Base-by-base conservation (phyloP, 2,329 filamentous ascomycete genomes). In the Stagonosporopsis cucurbitacearum region DNA sequence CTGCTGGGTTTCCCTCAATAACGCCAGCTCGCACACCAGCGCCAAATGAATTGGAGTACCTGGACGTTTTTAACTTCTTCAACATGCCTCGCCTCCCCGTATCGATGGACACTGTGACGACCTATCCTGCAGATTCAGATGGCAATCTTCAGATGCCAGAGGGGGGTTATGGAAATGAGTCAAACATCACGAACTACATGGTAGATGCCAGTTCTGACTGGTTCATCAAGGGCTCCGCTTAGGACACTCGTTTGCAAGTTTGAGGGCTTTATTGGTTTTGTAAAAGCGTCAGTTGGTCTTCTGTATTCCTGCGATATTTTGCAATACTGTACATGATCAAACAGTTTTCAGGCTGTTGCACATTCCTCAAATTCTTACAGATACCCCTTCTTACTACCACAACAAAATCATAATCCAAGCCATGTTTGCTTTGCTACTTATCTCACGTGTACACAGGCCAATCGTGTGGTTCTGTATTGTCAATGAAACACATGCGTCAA, bases 11-110 rank as follows among this genome's bases (percentile, higher is more conserved):
- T 19, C 54, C 64, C 6, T 65, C 67, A 12, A 54, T 74, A 15
- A 88, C 87, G 0, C 86, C 87, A 1, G 83, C 84, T 1, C 84
- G 86, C 60, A 89, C 88, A 26, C 90, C 91, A 0, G 89, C 87
- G 9, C 85, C 89, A 1, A 91, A 95, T 64, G 92, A 96, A 69
- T 80, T 96, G 3, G 93, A 96, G 72, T 96, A 96, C 71, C 80
- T 96, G 2, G 92, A 96, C 66, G 90, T 96, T 0, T 96, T 97
- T 72, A 91, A 95, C 66, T 96, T 96, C 71, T 97, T 96, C 81
- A 96, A 96, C 71, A 87, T 96, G 52, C 93, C 93, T 1, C 81
- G 92, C 17, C 78, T 96, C 22, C 84, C 84, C 0, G 75, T 78
- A 0, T 72, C 70, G 1, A 69, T 73, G 57, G 70, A 74, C 45